phyloP scores from a whole-genome alignment of 768 basidiomycete genomes.

The Pleurotus djamor region DNA sequence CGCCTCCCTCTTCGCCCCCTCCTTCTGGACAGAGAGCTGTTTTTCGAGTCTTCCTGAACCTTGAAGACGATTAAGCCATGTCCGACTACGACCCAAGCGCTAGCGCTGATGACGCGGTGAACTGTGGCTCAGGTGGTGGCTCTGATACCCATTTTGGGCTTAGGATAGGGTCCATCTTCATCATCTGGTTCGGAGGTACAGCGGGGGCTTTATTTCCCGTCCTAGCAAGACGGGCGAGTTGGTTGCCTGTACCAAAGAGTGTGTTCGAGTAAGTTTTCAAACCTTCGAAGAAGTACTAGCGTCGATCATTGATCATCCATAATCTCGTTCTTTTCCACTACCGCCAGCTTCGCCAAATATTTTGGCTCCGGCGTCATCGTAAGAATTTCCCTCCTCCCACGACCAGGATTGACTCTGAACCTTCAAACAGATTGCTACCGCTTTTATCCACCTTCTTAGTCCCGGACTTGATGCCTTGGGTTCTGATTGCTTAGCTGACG shows the following conservation, averaged over 20 bases:
- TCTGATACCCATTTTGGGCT: constrained; percentile 45
- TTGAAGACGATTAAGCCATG: not conserved
- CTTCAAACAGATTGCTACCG: constrained; percentile 72
- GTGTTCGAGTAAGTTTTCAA: constrained; percentile 63
- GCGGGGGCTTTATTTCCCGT: constrained; percentile 73
- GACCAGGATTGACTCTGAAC: not conserved
- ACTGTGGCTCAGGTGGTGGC: constrained; percentile 55
- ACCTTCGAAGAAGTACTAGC: not conserved
- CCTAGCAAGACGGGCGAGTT: constrained; percentile 47
- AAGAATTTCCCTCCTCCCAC: constrained; percentile 20
- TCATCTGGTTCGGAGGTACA: constrained; percentile 62
- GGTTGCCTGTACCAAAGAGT: constrained; percentile 53
- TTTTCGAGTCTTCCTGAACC: not conserved
- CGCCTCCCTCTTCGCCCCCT: not conserved
- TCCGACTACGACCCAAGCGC: not conserved
- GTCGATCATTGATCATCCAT: not conserved
- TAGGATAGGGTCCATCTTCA: constrained; percentile 72
- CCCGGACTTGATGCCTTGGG: constrained; percentile 73
- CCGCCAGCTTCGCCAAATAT: constrained; percentile 75
- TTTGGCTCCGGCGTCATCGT: constrained; percentile 92
- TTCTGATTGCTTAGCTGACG: constrained; percentile 64
- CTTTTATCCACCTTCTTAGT: constrained; percentile 80
- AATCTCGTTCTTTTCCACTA: not conserved
- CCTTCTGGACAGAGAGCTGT: not conserved
- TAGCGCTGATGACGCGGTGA: constrained; percentile 14